Evolutionary conservation across 2,329 filamentous ascomycete species (phyloP), one percentile per base, ranked within the genome.

Genomic region (Xenoacremonium recifei): DNA sequence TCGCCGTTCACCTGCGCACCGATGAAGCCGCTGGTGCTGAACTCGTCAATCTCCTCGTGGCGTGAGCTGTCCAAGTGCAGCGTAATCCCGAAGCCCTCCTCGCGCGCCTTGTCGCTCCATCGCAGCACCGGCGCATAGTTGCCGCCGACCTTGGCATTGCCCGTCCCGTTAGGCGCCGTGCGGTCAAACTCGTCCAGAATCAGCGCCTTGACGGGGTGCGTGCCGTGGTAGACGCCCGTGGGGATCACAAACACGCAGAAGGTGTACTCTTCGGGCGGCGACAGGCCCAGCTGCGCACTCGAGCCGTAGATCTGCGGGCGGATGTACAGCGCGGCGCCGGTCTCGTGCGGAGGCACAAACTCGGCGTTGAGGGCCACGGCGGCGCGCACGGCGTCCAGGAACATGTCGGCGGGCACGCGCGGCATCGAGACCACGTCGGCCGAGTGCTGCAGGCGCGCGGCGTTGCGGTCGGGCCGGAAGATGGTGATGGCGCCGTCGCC

Each of bases 111-210:
- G 57, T 95, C 90, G 60, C 88, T 95, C 77, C 89, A 90, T 42
- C 87, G 77, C 58, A 97, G 69, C 5, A 97, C 92, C 3, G 92
- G 92, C 9, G 91, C 92, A 62, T 97, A 97, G 70, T 97, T 97
- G 12, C 92, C 93, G 19, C 93, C 92, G 3, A 97, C 79, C 70
- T 97, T 97, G n/a, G 89, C 92, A 48, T 82, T 84, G 0, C 92
- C 92, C 0, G 88, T 95, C 1, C 92, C 92, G 57, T 90, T 82
- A 1, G 93, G 92, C n/a, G 92, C 92, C 0, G 91, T 81, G 21
- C 92, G 87, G 66, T 97, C 92, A 62, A 97, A 97, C 21, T 93
- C 85, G 59, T 97, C 92, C 3, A 97, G 76, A 45, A 97, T 87
- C 39, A 96, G 71, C 2, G 87, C 89, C 59, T 87, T 84, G n/a